Evolutionary conservation across 371 early-diverging fungal species (phyloP), one percentile per base, ranked within the genome.

Genomic region (Zopfochytrium polystomum): DNA sequence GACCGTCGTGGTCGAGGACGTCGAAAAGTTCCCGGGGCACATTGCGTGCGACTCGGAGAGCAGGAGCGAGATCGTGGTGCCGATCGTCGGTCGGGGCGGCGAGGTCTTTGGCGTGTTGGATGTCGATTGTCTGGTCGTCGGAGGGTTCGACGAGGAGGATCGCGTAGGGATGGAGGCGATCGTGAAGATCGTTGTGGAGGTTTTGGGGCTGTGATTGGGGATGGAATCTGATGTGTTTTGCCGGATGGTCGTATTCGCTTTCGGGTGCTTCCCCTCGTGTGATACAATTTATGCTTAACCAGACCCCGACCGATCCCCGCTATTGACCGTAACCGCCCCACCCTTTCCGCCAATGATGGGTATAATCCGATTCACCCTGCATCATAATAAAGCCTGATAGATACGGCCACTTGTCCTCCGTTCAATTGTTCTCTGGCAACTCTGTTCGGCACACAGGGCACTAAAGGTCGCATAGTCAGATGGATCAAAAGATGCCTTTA

Each of bases 41-140:
- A 95, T 95, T 71, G 92, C 93, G 1, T 95, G 95, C 63, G 95
- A 95, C 72, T 79, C 90, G 13, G 87, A 86, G 4, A 86, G 88
- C n/a, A 81, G 86, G 62, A 88, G 89, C 44, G 95, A 95, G 75
- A 80, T 93, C 35, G 95, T 95, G 0, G 85, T 95, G 38, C 95
- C 95, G n/a, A 67, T 95, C 58, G 65, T 83, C 23, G 60, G 80
- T 32, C 11, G 11, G 11, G 82, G 80, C 72, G 65, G 62, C 9
- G 25, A 2, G 15, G 75, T 90, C 0, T 75, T 86, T 45, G 93
- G 93, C 23, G 92, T 94, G 7, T 64, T 94, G 52, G 95, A 94
- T 71, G 77, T 94, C 61, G 95, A 94, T 68, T 88, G 90, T 58
- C 79, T 86, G 60, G 84, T 73, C 32, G 55, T 71, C 13, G 81